These are phyloP conservation scores for Calonectria naviculata DNA, from an alignment of 2,329 filamentous ascomycete species.

Conservation along the genomic window DNA sequence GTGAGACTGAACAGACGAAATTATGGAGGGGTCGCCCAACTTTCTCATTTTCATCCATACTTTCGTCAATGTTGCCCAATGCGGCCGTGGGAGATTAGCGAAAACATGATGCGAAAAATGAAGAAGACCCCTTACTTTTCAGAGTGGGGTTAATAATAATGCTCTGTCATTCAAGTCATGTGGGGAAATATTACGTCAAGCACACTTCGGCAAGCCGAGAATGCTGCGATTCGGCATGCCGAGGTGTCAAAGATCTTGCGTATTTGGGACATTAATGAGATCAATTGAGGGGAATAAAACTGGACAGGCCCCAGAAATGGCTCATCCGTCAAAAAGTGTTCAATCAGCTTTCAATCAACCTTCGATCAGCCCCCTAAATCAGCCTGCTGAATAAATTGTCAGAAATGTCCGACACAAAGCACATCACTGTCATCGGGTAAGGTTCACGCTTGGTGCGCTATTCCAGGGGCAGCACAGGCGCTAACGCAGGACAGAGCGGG, in stretches of 20 bases:
- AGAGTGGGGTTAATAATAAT: neutral
- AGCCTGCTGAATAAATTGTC: neutral
- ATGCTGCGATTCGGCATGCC: neutral
- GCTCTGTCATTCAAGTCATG: neutral
- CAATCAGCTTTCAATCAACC: no score
- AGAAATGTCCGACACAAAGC: neutral
- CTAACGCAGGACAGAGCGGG: constrained; percentile 8
- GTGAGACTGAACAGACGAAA: no score
- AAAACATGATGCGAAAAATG: neutral
- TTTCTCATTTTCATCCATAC: neutral
- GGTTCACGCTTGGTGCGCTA: neutral
- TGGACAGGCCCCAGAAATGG: neutral
- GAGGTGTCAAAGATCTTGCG: neutral
- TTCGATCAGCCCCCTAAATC: no score
- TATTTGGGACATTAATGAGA: neutral
- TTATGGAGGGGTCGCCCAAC: neutral
- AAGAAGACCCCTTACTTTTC: neutral
- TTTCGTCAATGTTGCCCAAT: neutral
- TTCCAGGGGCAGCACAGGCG: neutral
- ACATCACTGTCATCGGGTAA: constrained; percentile 9
- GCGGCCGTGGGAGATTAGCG: neutral
- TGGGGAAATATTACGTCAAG: neutral
- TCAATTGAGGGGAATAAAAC: neutral
- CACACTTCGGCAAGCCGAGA: neutral
- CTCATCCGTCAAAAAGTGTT: no score